Conservation (phyloP, 768 basidiomycete species). For the Tricholoma furcatifolium region DNA sequence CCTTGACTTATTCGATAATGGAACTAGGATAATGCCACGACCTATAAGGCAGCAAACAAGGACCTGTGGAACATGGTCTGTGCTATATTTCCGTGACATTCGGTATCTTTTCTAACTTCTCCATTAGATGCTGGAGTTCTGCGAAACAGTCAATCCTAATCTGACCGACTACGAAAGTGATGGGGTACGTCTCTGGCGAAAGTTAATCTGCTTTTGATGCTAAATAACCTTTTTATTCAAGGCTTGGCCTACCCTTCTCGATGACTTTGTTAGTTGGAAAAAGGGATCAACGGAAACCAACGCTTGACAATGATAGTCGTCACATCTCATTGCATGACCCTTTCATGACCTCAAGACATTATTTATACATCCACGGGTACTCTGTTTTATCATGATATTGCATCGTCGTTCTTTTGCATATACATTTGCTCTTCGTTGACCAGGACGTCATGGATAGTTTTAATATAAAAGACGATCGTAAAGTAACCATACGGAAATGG, state of each 20-base stretch:
- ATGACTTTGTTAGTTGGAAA: slow-evolving; percentile 78
- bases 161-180: slow-evolving; percentile 73
- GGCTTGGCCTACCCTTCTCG: slow-evolving; percentile 84
- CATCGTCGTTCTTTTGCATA: no score
- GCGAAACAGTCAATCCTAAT: slow-evolving; percentile 54
- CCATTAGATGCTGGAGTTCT: slow-evolving; percentile 73
- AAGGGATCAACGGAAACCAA: slow-evolving; percentile 20
- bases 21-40: slow-evolving; percentile 41
- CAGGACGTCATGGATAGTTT: no score
- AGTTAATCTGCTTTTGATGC: background rate
- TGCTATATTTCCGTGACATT: slow-evolving; percentile 6
- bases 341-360: no score
- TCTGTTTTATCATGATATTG: no score
- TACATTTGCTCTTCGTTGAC: no score
- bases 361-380: no score
- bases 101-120: background rate
- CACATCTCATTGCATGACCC: background rate
- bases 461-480: no score
- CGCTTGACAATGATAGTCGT: background rate
- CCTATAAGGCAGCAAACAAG: slow-evolving; percentile 78
- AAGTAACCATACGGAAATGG: no score
- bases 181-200: slow-evolving; percentile 48
- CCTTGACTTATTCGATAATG: slow-evolving; percentile 20
- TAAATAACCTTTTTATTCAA: slow-evolving; percentile 24
- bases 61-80: slow-evolving; percentile 85